Base-by-base conservation (phyloP, 345 rosid species). In the Eutrema heterophyllum region DNA sequence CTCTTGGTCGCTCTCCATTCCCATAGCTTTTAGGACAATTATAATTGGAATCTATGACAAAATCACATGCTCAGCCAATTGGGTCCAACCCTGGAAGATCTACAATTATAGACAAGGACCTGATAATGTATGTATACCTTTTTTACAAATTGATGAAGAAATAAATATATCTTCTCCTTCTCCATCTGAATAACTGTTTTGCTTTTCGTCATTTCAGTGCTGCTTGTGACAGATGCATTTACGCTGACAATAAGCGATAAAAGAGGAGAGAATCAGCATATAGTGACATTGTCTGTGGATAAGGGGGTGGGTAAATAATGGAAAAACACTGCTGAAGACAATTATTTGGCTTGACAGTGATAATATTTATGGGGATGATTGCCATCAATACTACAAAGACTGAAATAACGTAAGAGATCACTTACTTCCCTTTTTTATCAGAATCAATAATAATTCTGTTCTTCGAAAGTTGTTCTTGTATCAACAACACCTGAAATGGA, bases 1-100 rank as follows among this genome's bases (percentile, higher is more conserved):
- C 83, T 94, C 98, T 86, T 89, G 95, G 71, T 91, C 98, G 64
- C 95, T 86, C 81, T 94, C 92, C 97, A 91, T 91, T 70, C 98
- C 96, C 98, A 94, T 91, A 59, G 96, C 97, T 80, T 88, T 91
- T 72, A 94, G 81, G 71, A 87, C 96, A 64, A 86, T 84, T 91
- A 94, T 85, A 43, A 94, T 87, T 61, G 98, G 98, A 81, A 94
- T 80, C 90, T 87, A 65, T 57, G 6, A 32, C 13, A 76, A 67
- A 58, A 72, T 38, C 18, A 71, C 43, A 77, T 64, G 56, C 46
- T 70, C 32, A 71, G 80, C 41, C 30, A 70, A 49, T 21, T 40
- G 6, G 29, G 24, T 41, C 80, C 63, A 65, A 40, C 7, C 32
- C 40, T 33, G 15, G 18, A 59, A 70, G 56, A 74, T 53, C 59